These are phyloP conservation scores for Fusarium sterilihyphosum DNA, from an alignment of 2,329 filamentous ascomycete species.

Conservation along the genomic window DNA sequence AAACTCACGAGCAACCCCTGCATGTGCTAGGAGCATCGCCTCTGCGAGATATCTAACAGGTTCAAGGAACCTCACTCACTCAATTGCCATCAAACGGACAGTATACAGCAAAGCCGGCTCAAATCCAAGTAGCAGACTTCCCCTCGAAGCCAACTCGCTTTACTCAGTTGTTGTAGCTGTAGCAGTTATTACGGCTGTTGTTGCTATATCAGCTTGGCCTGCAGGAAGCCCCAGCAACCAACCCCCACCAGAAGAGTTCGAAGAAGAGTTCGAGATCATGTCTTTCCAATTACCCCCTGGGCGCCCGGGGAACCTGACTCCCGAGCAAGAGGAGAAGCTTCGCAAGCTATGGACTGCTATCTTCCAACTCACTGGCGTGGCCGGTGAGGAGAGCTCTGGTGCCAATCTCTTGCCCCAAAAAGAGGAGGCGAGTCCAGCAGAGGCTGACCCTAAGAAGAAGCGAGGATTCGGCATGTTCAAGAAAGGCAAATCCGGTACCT, in stretches of 20 bases:
- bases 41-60: constrained; percentile 4
- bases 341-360: constrained; percentile 85
- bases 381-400: constrained; percentile 40
- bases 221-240: not conserved
- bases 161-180: constrained; percentile 23
- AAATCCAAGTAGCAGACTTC: not conserved
- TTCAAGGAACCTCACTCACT: not conserved
- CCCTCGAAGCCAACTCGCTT: constrained; percentile 32
- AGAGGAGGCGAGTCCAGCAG: constrained; percentile 38
- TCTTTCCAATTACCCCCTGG: constrained; percentile 66
- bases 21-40: constrained; percentile 6
- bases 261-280: constrained; percentile 48
- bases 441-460: constrained; percentile 75
- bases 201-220: constrained; percentile 33
- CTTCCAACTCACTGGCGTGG: constrained; percentile 78
- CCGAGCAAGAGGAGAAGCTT: constrained; percentile 88
- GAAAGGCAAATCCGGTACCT: constrained; percentile 54
- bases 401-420: constrained; percentile 31
- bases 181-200: constrained; percentile 16
- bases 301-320: constrained; percentile 85
- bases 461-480: constrained; percentile 73
- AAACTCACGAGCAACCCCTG: constrained; percentile 24
- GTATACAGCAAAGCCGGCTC: not conserved
- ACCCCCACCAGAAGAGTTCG: constrained; percentile 6
- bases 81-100: not conserved